Conservation (phyloP, 2,329 filamentous ascomycete genomes). For the Xylaria sp. region DNA sequence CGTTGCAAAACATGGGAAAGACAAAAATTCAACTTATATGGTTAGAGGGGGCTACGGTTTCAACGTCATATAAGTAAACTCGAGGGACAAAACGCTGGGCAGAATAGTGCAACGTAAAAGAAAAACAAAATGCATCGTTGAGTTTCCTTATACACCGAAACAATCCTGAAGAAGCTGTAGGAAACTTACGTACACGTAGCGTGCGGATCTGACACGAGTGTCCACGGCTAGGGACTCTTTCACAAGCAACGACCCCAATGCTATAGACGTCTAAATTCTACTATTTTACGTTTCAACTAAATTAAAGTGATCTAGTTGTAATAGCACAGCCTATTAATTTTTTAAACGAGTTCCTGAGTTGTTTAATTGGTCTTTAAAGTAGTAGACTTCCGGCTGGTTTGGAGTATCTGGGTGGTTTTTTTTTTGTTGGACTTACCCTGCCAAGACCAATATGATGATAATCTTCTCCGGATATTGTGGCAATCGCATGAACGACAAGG, state of each 20-base stretch:
- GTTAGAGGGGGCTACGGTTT: constrained; percentile 26
- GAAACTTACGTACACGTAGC: background rate
- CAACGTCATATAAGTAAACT: constrained; percentile 30
- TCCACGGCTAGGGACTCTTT: no score
- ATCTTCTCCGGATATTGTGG: background rate
- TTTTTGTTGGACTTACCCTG: no score
- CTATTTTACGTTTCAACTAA: no score
- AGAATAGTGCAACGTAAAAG: background rate
- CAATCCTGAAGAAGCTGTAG: background rate
- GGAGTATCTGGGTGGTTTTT: no score
- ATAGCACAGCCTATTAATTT: no score
- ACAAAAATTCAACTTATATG: constrained; percentile 23
- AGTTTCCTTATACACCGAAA: background rate
- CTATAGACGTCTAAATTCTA: no score
- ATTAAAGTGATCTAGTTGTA: no score
- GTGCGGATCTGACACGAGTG: background rate
- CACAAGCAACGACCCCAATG: no score
- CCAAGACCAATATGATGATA: background rate
- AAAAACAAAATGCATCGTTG: background rate
- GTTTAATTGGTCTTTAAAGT: no score
- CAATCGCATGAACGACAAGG: constrained; percentile 9
- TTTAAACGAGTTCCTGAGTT: no score
- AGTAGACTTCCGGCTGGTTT: no score
- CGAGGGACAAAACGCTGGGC: constrained; percentile 16
- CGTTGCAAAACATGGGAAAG: constrained; percentile 5